Evolutionary conservation across 2,329 filamentous ascomycete genomes (phyloP), one percentile per base, ranked within the genome.

Genomic region (Apiospora sp.): DNA sequence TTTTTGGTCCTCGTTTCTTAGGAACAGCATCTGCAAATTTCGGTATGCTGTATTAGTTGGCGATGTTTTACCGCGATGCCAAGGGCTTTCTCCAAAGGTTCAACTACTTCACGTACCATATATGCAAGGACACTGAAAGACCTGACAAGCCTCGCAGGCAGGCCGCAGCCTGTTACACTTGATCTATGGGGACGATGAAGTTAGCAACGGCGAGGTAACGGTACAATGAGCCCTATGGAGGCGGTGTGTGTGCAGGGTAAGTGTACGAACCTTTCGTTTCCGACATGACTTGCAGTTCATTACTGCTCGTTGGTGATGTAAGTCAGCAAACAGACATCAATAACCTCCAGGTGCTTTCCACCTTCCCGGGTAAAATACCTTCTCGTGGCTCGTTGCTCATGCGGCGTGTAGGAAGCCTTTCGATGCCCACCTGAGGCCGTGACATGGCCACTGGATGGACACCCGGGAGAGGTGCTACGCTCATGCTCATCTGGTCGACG

Each of bases 201-300:
- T 79, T 78, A 79, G 77, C 74, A 48, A 30, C 19, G 14, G 30
- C 46, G 46, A 71, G 67, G 67, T 24, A 69, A 37, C 49, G 67
- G 69, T 71, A 71, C 46, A 69, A 44, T 54, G 61, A 71, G 37
- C 34, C 34, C 43, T 43, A 68, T 75, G 61, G 48, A 16, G 34
- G 68, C 12, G 27, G 68, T 27, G 30, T 12, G n/a, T 44, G 13
- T 41, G 58, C 41, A 41, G 34, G 34, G 30, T 7, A 34, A 2
- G 44, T 78, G 72, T 71, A 78, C 85, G 68, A 83, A 96, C 94
- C 92, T 97, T 97, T 85, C 94, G 89, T 84, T 97, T 97, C 77
- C 94, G 90, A 86, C 94, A 97, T 72, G 94, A 96, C 83, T 97
- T 97, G 90, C 94, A 97, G 82, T 97, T 97, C 94, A 97, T 97